A percentile compares a stretch with the other conserved stretches of the same genome.
phyloP scores from a whole-genome alignment of 148 eudicot genomes.

The Rhododendron ferrugineum region DNA sequence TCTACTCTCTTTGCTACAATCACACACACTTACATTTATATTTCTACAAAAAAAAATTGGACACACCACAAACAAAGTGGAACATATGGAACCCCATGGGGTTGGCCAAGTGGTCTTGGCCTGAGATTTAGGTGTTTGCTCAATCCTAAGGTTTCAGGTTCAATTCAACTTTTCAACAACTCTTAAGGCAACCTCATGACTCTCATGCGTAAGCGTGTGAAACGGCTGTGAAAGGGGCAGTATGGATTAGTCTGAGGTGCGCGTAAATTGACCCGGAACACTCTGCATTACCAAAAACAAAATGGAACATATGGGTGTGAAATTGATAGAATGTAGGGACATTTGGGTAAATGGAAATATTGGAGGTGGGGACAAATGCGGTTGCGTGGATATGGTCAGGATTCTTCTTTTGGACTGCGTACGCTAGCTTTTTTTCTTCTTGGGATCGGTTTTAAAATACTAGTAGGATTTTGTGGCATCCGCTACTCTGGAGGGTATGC shows the following conservation, averaged over 20 bases:
- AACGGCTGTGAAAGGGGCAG: too few relatives aligned
- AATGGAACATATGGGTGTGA: neutral
- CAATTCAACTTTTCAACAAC: too few relatives aligned
- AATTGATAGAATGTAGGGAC: neutral
- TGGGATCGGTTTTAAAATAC: neutral
- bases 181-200: too few relatives aligned
- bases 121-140: too few relatives aligned
- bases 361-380: conserved; percentile 8
- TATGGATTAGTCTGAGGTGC: too few relatives aligned
- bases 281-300: neutral
- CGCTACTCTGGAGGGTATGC: conserved; percentile 17
- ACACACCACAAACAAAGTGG: neutral
- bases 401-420: conserved; percentile 46
- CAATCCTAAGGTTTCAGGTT: too few relatives aligned
- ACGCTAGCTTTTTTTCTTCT: conserved; percentile 31
- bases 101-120: too few relatives aligned
- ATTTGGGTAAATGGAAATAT: conserved; percentile 14
- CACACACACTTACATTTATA: neutral
- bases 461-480: neutral
- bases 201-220: too few relatives aligned
- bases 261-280: rapidly evolving
- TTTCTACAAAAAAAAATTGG: neutral
- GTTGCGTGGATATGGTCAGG: conserved; percentile 32
- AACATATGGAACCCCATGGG: too few relatives aligned
- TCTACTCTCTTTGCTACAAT: neutral